phyloP scores from a whole-genome alignment of 179 eudicot species.

The Drosera spatulata region DNA sequence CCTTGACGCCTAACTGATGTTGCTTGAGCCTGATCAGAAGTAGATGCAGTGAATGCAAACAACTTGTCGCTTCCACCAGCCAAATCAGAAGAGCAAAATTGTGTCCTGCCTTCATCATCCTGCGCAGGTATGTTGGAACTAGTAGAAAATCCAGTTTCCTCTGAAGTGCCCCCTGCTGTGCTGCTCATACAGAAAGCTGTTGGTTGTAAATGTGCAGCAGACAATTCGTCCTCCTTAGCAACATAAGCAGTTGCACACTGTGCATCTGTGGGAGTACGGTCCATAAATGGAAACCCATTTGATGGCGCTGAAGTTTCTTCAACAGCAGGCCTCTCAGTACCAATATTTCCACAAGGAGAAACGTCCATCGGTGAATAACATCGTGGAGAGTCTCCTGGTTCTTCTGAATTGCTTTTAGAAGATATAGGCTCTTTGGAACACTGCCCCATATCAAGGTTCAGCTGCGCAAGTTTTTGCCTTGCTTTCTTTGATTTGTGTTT shows the following conservation, averaged over 20 bases:
- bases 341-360: slow-evolving; percentile 54
- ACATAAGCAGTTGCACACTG: slow-evolving; percentile 14
- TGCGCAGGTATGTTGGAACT: slow-evolving; percentile 9
- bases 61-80: slow-evolving; percentile 18
- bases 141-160: slow-evolving; percentile 11
- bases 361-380: slow-evolving; percentile 91
- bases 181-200: slow-evolving; percentile 26
- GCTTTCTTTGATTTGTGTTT: slow-evolving; percentile 30
- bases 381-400: slow-evolving; percentile 31
- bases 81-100: slow-evolving; percentile 20
- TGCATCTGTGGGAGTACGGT: slow-evolving; percentile 21
- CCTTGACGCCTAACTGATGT: slow-evolving; percentile 29
- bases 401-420: slow-evolving; percentile 25
- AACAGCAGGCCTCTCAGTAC: slow-evolving; percentile 2
- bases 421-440: slow-evolving; percentile 20
- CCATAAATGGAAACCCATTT: slow-evolving; percentile 1
- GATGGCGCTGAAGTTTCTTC: not conserved
- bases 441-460: slow-evolving; percentile 22
- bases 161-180: slow-evolving; percentile 9
- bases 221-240: slow-evolving; percentile 20
- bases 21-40: slow-evolving; percentile 26
- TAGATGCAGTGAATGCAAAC: slow-evolving; percentile 32
- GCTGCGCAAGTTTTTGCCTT: slow-evolving; percentile 32
- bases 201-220: slow-evolving; percentile 15
- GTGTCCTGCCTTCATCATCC: slow-evolving; percentile 12